Evolutionary conservation across 2,329 filamentous ascomycete genomes (phyloP).

Genomic region (Claviceps monticola): DNA sequence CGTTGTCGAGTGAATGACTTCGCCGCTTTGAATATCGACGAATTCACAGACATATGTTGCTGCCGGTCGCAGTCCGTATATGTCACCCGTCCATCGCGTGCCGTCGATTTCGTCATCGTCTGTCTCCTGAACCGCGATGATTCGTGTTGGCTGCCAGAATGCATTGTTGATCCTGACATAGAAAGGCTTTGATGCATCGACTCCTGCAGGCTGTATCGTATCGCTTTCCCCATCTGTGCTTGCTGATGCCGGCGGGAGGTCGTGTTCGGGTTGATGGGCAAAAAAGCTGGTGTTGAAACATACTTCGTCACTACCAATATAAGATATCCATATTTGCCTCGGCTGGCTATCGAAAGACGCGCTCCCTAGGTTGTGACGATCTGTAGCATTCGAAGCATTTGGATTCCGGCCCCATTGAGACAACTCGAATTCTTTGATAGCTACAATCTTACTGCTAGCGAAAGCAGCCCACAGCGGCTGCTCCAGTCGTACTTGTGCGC

Average conservation of each 20-base stretch:
- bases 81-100: slow-evolving; percentile 55
- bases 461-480: slow-evolving; percentile 91
- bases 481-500: slow-evolving; percentile 75
- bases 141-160: slow-evolving; percentile 65
- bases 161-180: slow-evolving; percentile 68
- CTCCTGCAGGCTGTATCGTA: slow-evolving; percentile 27
- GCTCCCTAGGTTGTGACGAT: slow-evolving; percentile 64
- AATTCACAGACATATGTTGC: slow-evolving; percentile 72
- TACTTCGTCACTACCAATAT: slow-evolving; percentile 65
- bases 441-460: slow-evolving; percentile 91
- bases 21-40: slow-evolving; percentile 50
- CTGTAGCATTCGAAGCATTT: slow-evolving; percentile 59
- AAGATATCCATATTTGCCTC: slow-evolving; percentile 67
- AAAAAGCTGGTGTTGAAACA: slow-evolving; percentile 62
- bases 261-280: slow-evolving; percentile 22
- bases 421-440: slow-evolving; percentile 81
- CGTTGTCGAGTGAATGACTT: slow-evolving; percentile 57
- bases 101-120: slow-evolving; percentile 18
- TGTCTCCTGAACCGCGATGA: slow-evolving; percentile 32
- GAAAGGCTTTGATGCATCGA: slow-evolving; percentile 61
- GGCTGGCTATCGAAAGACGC: slow-evolving; percentile 57
- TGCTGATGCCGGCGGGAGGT: slow-evolving; percentile 15
- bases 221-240: slow-evolving; percentile 17
- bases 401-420: slow-evolving; percentile 64
- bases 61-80: slow-evolving; percentile 54